Base-by-base conservation (phyloP, 192 early-diverging fungal genomes). In the Gaertneriomyces semiglobifer region DNA sequence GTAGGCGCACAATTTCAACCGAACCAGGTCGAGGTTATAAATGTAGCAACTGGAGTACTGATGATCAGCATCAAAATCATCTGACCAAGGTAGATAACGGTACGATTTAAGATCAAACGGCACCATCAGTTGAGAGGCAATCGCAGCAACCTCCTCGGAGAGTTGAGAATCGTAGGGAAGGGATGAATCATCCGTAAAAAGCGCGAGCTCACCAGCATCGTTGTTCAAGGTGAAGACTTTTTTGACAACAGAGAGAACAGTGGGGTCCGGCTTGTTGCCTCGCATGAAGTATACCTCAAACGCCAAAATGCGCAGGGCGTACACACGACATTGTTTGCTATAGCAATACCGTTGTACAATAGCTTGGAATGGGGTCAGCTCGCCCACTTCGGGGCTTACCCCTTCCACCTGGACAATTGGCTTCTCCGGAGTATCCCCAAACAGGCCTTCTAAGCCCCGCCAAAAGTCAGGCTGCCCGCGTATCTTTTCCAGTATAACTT, bases 391-490 rank as follows among this genome's bases (percentile, higher is more conserved):
- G 0, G 10, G 41, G 55, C 59, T 38, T 43, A 72, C 54, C 14
- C 56, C 60, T 68, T 56, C 51, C 48, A 62, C 54, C 14, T 62
- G 68, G 41, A 71, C 48, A 16, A 65, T 72, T 7, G 65, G 59
- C 6, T 33, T 51, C 46, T 25, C 61, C n/a, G 47, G 33, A 8
- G 46, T 53, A 44, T 70, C 61, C 11, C 16, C 43, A 11, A 78
- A 63, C 20, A 78, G 65, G 18, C 42, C 48, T 8, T 47, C 42
- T 0, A 81, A 45, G 41, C 12, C 43, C 10, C 56, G 50, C 80
- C 80, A 81, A 62, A 81, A 76, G 9, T 53, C 60, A 6, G 48
- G 18, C 41, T 59, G 14, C 7, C 51, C 18, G 20, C 72, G 62
- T 6, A 78, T 14, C 10, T 44, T 63, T 14, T 67, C 58, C 20